Percentiles rank a stretch among this genome's conserved stretches.
Evolutionary conservation across 148 eudicot species (phyloP).

Genomic region (Arbutus unedo): DNA sequence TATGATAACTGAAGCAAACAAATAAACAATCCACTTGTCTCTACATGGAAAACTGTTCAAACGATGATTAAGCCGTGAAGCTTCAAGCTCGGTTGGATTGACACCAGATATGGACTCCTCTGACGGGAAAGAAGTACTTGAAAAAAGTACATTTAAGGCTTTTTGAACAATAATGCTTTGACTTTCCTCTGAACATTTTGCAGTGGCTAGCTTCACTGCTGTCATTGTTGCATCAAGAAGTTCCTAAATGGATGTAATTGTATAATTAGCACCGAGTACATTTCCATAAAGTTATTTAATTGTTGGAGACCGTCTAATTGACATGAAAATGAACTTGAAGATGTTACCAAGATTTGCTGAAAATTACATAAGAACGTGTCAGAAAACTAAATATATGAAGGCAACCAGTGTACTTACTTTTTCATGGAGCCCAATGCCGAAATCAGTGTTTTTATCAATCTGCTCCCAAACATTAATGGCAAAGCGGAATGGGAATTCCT

Average conservation of each 20-base stretch:
- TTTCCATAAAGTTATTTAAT: background rate
- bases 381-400: background rate
- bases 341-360: background rate
- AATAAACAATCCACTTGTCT: slow-evolving; percentile 66
- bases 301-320: slow-evolving; percentile 8
- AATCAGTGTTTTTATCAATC: slow-evolving; percentile 31
- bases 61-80: slow-evolving; percentile 26
- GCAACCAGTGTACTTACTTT: slow-evolving; percentile 34
- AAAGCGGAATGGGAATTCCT: slow-evolving; percentile 48
- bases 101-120: slow-evolving; percentile 25
- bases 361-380: background rate
- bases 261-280: background rate
- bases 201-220: slow-evolving; percentile 70
- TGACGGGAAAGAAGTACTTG: slow-evolving; percentile 31
- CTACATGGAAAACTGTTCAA: slow-evolving; percentile 29
- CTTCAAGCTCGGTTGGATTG: slow-evolving; percentile 31
- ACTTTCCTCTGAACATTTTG: slow-evolving; percentile 54
- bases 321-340: slow-evolving; percentile 4
- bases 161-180: slow-evolving; percentile 55
- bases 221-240: slow-evolving; percentile 66
- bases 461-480: slow-evolving; percentile 61
- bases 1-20: slow-evolving; percentile 76
- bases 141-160: slow-evolving; percentile 50
- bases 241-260: slow-evolving; percentile 38
- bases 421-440: slow-evolving; percentile 22